Percentiles rank a stretch among this genome's conserved stretches.
phyloP scores from a whole-genome alignment of 371 early-diverging fungal species.

The Haplosporangium sp. region DNA sequence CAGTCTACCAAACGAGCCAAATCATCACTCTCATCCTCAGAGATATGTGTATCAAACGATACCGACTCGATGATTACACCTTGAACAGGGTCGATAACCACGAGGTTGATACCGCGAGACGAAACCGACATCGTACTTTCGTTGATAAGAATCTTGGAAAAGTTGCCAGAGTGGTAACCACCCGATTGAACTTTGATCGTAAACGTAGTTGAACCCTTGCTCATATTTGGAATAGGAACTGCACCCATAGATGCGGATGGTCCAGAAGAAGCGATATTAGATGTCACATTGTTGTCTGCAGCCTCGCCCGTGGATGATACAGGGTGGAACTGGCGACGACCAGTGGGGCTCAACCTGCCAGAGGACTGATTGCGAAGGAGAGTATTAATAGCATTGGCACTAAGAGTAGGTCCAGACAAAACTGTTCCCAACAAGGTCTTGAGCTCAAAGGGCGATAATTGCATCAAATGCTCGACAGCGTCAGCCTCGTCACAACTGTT shows the following conservation, averaged over 20 bases:
- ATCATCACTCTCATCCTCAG: slow-evolving; percentile 75
- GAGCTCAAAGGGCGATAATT: slow-evolving; percentile 84
- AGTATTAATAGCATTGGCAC: slow-evolving; percentile 59
- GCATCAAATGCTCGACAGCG: slow-evolving; percentile 86
- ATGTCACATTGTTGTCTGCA: slow-evolving; percentile 10
- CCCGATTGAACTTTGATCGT: slow-evolving; percentile 76
- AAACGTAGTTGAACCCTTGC: slow-evolving; percentile 33
- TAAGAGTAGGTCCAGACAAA: slow-evolving; percentile 74
- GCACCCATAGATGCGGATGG: slow-evolving; percentile 35
- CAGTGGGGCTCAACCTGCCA: slow-evolving; percentile 56
- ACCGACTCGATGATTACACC: slow-evolving; percentile 75
- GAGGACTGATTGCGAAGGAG: slow-evolving; percentile 64
- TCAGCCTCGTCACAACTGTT: slow-evolving; percentile 82
- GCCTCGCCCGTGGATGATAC: slow-evolving; percentile 2
- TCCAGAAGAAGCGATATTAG: slow-evolving; percentile 35
- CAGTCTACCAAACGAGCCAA: slow-evolving; percentile 75
- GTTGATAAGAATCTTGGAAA: slow-evolving; percentile 78
- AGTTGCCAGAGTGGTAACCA: slow-evolving; percentile 82
- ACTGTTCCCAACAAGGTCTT: slow-evolving; percentile 82
- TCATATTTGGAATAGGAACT: slow-evolving; percentile 44
- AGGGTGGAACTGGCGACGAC: slow-evolving; percentile 6
- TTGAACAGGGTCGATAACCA: slow-evolving; percentile 76
- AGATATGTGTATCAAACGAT: slow-evolving; percentile 84
- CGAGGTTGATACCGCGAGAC: slow-evolving; percentile 83
- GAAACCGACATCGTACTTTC: slow-evolving; percentile 65